Evolutionary conservation across 2,329 filamentous ascomycete species (phyloP).

Genomic region (Colletotrichum somersetense): DNA sequence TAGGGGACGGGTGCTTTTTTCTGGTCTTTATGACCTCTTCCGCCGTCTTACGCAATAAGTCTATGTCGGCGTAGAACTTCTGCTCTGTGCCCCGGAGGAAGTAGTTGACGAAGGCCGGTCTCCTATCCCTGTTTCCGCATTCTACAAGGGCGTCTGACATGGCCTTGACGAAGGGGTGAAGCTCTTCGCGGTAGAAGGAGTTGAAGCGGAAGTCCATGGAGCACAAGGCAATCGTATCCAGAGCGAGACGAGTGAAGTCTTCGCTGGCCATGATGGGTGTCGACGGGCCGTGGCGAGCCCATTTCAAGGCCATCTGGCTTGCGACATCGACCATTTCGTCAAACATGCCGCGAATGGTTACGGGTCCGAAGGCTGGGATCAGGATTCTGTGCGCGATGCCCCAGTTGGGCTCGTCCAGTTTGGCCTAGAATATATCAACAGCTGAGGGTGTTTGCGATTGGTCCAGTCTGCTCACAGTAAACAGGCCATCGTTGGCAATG

Average conservation of each 20-base stretch:
- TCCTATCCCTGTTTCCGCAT: slow-evolving; percentile 62
- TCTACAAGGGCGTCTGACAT: slow-evolving; percentile 72
- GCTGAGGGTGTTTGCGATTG: background rate
- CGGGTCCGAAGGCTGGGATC: slow-evolving; percentile 77
- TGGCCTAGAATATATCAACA: slow-evolving; percentile 24
- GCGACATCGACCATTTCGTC: slow-evolving; percentile 66
- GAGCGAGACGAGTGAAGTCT: slow-evolving; percentile 72
- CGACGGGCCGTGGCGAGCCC: slow-evolving; percentile 58
- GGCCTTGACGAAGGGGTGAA: slow-evolving; percentile 57
- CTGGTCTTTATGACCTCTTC: slow-evolving; percentile 71
- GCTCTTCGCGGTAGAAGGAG: slow-evolving; percentile 66
- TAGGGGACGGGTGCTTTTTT: slow-evolving; percentile 60
- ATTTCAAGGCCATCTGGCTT: slow-evolving; percentile 66
- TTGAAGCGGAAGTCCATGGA: slow-evolving; percentile 72
- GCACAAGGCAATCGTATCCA: slow-evolving; percentile 73
- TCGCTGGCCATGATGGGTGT: slow-evolving; percentile 65
- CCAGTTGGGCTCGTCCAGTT: slow-evolving; percentile 42
- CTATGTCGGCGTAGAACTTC: slow-evolving; percentile 64
- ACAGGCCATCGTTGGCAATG: slow-evolving; percentile 59
- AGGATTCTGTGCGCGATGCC: slow-evolving; percentile 73
- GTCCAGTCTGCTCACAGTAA: slow-evolving; percentile 36
- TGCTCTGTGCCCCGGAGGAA: slow-evolving; percentile 58
- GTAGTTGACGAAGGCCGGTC: slow-evolving; percentile 60
- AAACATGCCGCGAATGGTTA: slow-evolving; percentile 73
- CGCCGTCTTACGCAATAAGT: slow-evolving; percentile 64